Evolutionary conservation across 1,284 basidiomycete genomes (phyloP).

Genomic region (Leccinum variabile): DNA sequence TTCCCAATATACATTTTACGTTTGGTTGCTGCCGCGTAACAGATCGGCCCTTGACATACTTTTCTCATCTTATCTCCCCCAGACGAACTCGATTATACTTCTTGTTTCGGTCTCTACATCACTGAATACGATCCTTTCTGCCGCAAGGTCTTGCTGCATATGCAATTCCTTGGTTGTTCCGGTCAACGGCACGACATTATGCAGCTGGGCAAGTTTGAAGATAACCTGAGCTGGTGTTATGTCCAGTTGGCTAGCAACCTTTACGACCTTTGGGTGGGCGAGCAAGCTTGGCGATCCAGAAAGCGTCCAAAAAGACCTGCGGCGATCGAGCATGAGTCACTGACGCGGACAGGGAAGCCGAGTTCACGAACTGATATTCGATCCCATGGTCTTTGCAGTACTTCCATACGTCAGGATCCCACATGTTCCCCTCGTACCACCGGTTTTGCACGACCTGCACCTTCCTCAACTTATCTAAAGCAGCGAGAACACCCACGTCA

Average conservation of each 20-base stretch:
- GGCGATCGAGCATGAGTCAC: constrained; percentile 4
- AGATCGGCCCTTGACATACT: background rate
- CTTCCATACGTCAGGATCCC: constrained; percentile 62
- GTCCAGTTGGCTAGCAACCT: constrained; percentile 46
- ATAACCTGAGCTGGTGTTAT: constrained; percentile 65
- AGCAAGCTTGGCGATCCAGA: constrained; percentile 71
- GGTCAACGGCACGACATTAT: constrained; percentile 60
- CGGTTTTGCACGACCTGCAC: constrained; percentile 78
- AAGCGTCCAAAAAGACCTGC: constrained; percentile 84
- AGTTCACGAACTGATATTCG: constrained; percentile 64
- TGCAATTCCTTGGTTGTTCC: constrained; percentile 63
- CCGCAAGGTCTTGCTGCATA: constrained; percentile 62
- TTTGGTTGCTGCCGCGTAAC: background rate
- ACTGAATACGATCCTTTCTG: constrained; percentile 42
- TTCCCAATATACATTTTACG: background rate
- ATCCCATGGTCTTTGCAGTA: constrained; percentile 60
- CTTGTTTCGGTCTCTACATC: constrained; percentile 44
- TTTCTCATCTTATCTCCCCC: constrained; percentile 21
- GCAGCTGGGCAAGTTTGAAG: constrained; percentile 64
- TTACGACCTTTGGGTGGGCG: constrained; percentile 44
- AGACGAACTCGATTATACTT: constrained; percentile 37
- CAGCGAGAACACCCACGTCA: constrained; percentile 54
- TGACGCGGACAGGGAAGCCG: constrained; percentile 2
- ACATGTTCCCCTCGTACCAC: constrained; percentile 79
- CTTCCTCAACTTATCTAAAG: constrained; percentile 52